These are phyloP conservation scores for Adiantum capillusveneris DNA, from an alignment of 75 land plant genomes.

Conservation along the genomic window DNA sequence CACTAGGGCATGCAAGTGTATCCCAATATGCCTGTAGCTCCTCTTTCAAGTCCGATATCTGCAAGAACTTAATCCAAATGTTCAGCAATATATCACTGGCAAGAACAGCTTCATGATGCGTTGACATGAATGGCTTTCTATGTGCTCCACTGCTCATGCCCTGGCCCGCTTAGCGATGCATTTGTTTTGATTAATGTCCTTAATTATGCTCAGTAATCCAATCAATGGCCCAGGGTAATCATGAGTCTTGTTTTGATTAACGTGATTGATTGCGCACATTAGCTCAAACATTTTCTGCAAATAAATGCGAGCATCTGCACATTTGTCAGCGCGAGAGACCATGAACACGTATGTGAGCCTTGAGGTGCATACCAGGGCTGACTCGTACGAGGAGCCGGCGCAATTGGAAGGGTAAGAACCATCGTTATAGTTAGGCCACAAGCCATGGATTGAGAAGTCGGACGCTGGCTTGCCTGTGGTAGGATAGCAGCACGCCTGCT, in stretches of 20 bases:
- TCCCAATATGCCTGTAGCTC: constrained; percentile 48
- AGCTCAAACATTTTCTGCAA: no score
- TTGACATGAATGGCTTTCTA: no score
- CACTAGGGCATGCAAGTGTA: constrained; percentile 60
- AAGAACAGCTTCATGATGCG: no score
- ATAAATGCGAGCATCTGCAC: no score
- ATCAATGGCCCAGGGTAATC: neutral
- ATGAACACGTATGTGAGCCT: neutral
- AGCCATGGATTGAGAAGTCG: constrained; percentile 70
- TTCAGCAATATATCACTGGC: no score
- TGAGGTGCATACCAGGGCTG: constrained; percentile 33
- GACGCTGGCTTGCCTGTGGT: constrained; percentile 65
- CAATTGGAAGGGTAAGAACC: constrained; percentile 71
- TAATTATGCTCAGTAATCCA: no score
- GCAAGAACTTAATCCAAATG: constrained; percentile 2
- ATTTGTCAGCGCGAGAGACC: no score
- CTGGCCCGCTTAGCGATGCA: no score
- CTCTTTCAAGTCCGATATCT: constrained; percentile 40
- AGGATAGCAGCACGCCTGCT: constrained; percentile 62
- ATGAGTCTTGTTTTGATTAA: neutral
- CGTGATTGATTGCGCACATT: no score
- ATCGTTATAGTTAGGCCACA: constrained; percentile 80
- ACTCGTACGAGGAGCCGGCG: constrained; percentile 35
- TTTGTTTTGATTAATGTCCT: no score
- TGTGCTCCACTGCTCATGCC: no score